phyloP scores from a whole-genome alignment of 202 grass and related monocot genomes.

The Schoenoplectus triqueter region DNA sequence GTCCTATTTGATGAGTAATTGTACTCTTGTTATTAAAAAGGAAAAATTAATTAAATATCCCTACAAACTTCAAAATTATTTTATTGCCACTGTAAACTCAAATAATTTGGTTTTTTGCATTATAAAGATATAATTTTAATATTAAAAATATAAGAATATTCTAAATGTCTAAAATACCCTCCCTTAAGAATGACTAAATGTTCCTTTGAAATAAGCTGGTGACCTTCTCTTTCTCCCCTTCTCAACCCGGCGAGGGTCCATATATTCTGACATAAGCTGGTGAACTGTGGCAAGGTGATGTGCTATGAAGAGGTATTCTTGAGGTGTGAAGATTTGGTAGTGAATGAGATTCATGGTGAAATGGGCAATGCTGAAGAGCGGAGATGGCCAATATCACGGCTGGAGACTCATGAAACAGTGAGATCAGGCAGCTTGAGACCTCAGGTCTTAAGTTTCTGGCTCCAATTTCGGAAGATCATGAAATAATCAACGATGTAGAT shows the following conservation, averaged over 20 bases:
- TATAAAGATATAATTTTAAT: too few species aligned
- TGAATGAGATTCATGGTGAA: slow-evolving; percentile 91
- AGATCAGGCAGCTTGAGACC: slow-evolving; percentile 91
- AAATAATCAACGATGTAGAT: slow-evolving; percentile 65
- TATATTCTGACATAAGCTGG: slow-evolving; percentile 78
- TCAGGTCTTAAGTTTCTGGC: slow-evolving; percentile 49
- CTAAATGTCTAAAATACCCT: too few species aligned
- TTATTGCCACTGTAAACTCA: too few species aligned
- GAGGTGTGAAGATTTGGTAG: slow-evolving; percentile 79
- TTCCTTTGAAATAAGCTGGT: too few species aligned
- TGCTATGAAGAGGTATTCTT: slow-evolving; percentile 81
- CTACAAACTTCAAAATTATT: neutral
- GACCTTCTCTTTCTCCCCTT: slow-evolving; percentile 47
- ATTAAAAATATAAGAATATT: too few species aligned
- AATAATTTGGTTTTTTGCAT: too few species aligned
- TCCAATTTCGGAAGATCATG: slow-evolving; percentile 66
- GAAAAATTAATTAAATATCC: too few species aligned
- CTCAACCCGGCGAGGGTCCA: slow-evolving; percentile 88
- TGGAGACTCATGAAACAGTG: slow-evolving; percentile 76
- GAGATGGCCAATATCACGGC: slow-evolving; percentile 54
- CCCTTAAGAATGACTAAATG: too few species aligned
- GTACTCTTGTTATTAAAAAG: too few species aligned
- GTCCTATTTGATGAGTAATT: neutral
- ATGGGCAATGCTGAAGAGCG: slow-evolving; percentile 76
- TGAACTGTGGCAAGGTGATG: slow-evolving; percentile 89